Evolutionary conservation across 1,139 yeast genomes (phyloP).

Genomic region (Hansenula sp.): DNA sequence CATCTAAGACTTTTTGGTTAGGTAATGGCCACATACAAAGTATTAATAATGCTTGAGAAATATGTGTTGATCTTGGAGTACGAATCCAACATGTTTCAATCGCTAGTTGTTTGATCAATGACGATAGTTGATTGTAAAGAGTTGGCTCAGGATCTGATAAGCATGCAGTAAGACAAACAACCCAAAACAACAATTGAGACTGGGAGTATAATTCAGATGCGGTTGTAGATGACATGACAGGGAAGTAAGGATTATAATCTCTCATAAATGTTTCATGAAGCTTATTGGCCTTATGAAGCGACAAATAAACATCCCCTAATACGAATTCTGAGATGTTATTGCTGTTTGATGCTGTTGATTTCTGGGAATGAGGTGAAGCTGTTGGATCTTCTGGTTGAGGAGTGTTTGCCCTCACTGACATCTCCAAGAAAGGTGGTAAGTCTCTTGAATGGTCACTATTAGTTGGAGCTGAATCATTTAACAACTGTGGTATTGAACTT

Average conservation of each 20-base stretch:
- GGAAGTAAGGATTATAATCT: constrained; percentile 71
- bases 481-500: constrained; percentile 26
- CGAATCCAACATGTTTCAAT: constrained; percentile 92
- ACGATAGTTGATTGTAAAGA: constrained; percentile 69
- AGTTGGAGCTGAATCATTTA: constrained; percentile 34
- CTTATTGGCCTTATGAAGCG: constrained; percentile 63
- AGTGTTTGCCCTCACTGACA: constrained; percentile 28
- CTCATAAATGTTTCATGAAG: constrained; percentile 65
- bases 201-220: constrained; percentile 80
- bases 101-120: constrained; percentile 79
- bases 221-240: constrained; percentile 65
- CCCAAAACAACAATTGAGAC: constrained; percentile 85
- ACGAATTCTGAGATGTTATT: constrained; percentile 54
- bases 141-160: constrained; percentile 85
- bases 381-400: constrained; percentile 17
- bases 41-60: constrained; percentile 81
- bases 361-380: constrained; percentile 19
- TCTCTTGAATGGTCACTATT: constrained; percentile 26
- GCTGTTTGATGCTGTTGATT: constrained; percentile 27
- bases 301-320: constrained; percentile 68
- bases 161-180: constrained; percentile 82
- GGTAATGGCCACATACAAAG: constrained; percentile 92
- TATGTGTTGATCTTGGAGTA: constrained; percentile 91
- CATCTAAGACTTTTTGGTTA: constrained; percentile 88
- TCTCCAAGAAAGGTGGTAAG: constrained; percentile 30